A percentile compares a stretch with the other conserved stretches of the same genome.
These are phyloP conservation scores for Pelargonium cotyledonis DNA, from an alignment of 441 rosid genomes.

Conservation along the genomic window DNA sequence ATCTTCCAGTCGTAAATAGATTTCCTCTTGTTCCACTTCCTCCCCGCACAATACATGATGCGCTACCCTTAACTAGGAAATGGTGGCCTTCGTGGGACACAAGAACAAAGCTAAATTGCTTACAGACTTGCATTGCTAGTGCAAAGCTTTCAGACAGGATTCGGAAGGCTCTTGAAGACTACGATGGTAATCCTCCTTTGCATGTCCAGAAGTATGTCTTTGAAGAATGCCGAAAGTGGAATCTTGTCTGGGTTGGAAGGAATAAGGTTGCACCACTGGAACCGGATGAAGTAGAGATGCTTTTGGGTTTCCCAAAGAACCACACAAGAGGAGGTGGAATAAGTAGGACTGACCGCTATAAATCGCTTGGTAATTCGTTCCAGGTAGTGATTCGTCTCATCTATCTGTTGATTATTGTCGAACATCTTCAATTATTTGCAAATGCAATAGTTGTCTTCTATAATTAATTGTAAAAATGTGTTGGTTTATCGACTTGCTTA, in stretches of 20 bases:
- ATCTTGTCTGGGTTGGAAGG: slow-evolving; percentile 86
- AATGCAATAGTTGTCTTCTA: neutral
- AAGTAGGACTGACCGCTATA: slow-evolving; percentile 65
- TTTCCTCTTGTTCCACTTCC: slow-evolving; percentile 64
- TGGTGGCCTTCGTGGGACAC: slow-evolving; percentile 94
- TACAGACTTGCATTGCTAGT: slow-evolving; percentile 57
- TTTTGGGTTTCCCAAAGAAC: slow-evolving; percentile 78
- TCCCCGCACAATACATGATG: slow-evolving; percentile 56
- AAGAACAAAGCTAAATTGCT: slow-evolving; percentile 66
- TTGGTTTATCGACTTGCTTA: no score
- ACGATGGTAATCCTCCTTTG: slow-evolving; percentile 44
- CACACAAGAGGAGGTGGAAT: slow-evolving; percentile 91
- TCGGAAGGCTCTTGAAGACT: slow-evolving; percentile 43
- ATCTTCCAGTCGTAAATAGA: slow-evolving; percentile 58
- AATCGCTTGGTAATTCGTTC: slow-evolving; percentile 85
- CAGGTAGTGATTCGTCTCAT: slow-evolving; percentile 40
- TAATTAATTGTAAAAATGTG: slow-evolving; percentile 1
- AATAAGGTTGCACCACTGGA: slow-evolving; percentile 85
- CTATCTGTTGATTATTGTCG: neutral
- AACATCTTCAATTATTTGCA: neutral
- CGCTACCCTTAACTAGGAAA: slow-evolving; percentile 59
- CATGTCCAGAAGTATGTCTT: slow-evolving; percentile 44
- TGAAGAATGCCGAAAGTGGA: slow-evolving; percentile 72
- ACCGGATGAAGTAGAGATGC: slow-evolving; percentile 80
- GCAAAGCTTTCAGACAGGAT: slow-evolving; percentile 66